These are phyloP conservation scores for Sclerotinia nivalis DNA, from an alignment of 2,329 filamentous ascomycete genomes.

Conservation along the genomic window DNA sequence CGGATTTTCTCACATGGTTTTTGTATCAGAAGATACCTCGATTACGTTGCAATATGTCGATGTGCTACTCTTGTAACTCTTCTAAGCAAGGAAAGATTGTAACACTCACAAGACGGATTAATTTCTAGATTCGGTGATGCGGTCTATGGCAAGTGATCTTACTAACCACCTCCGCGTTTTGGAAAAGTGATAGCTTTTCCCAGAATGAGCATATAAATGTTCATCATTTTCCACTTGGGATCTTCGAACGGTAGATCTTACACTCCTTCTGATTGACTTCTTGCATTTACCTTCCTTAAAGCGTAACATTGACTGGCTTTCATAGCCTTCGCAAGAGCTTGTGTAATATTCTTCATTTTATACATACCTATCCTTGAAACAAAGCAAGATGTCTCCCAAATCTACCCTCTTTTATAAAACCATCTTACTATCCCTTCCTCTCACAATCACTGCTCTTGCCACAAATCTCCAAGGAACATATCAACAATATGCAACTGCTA, in stretches of 20 bases:
- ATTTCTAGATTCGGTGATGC: conserved; percentile 1
- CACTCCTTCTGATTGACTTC: conserved; percentile 14
- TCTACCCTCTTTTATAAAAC: neutral
- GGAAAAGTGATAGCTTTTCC: conserved; percentile 3
- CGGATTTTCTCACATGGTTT: conserved; percentile 17
- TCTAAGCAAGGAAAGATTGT: neutral
- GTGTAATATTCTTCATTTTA: neutral
- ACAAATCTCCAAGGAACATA: conserved; percentile 5
- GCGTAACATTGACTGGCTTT: neutral
- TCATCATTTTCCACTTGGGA: neutral
- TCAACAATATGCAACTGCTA: conserved; percentile 28
- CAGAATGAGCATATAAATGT: conserved; percentile 5
- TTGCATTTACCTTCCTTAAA: conserved; percentile 13
- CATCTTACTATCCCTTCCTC: neutral
- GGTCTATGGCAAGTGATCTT: conserved; percentile 20
- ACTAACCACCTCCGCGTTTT: neutral
- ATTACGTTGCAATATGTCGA: conserved; percentile 7
- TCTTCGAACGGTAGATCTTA: neutral
- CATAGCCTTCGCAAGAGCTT: neutral
- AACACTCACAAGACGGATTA: conserved; percentile 9
- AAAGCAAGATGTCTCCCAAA: conserved; percentile 6
- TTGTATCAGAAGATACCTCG: conserved; percentile 17
- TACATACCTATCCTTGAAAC: neutral
- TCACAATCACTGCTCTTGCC: neutral
- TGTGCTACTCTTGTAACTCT: conserved; percentile 3